These are phyloP conservation scores for Falciphora oryzae DNA, from an alignment of 2,329 filamentous ascomycete species.

Conservation along the genomic window DNA sequence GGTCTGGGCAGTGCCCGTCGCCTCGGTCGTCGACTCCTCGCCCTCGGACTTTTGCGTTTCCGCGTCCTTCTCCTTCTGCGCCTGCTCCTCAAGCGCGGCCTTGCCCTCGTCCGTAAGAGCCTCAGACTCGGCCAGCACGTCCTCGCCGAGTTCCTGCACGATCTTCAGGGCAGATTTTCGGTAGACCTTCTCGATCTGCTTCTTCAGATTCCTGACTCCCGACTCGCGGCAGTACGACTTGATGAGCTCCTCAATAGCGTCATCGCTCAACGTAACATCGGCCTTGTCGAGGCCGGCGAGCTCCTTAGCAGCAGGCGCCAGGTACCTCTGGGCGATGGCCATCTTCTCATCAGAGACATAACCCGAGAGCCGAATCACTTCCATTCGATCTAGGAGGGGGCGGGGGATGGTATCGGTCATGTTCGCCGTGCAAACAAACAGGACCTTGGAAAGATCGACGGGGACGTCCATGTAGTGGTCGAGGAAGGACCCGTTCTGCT, in stretches of 20 bases:
- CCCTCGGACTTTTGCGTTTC: slow-evolving; percentile 17
- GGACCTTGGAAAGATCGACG: slow-evolving; percentile 92
- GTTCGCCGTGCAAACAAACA: slow-evolving; percentile 98
- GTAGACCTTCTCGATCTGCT: slow-evolving; percentile 99
- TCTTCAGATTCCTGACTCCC: slow-evolving; percentile 95
- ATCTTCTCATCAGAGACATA: slow-evolving; percentile 99
- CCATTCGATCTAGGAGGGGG: slow-evolving; percentile 93
- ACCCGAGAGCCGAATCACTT: slow-evolving; percentile 90
- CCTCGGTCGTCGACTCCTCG: slow-evolving; percentile 20
- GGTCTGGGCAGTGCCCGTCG: slow-evolving; percentile 32
- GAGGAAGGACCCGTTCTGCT: slow-evolving; percentile 95
- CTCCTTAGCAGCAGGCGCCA: slow-evolving; percentile 91
- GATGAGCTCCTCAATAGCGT: slow-evolving; percentile 92
- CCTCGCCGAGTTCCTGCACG: slow-evolving; percentile 87
- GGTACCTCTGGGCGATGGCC: slow-evolving; percentile 90
- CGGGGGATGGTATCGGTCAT: slow-evolving; percentile 97
- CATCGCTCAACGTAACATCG: slow-evolving; percentile 78
- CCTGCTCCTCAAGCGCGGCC: slow-evolving; percentile 61
- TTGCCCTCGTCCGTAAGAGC: slow-evolving; percentile 84
- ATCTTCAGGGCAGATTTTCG: slow-evolving; percentile 96
- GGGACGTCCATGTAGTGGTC: slow-evolving; percentile 99
- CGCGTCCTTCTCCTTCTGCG: slow-evolving; percentile 46
- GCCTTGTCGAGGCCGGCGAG: slow-evolving; percentile 85
- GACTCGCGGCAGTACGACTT: slow-evolving; percentile 98
- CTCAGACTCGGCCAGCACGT: slow-evolving; percentile 71